Percentiles rank a stretch among this genome's conserved stretches.
Conservation (phyloP, 2,329 filamentous ascomycete species). For the Colletotrichum aenigma region DNA sequence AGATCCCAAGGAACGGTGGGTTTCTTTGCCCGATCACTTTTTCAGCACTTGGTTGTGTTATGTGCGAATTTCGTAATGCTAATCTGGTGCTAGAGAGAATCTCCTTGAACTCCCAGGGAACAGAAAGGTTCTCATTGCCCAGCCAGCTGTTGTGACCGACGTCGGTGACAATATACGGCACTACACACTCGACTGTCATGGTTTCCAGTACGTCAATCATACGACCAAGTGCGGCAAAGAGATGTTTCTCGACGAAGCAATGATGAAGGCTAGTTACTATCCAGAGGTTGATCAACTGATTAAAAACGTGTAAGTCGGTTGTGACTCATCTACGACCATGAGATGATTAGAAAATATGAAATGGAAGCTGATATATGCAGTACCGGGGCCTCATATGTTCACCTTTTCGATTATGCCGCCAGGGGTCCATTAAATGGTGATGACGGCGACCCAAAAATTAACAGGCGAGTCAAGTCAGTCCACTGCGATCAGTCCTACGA, state of each 20-base stretch:
- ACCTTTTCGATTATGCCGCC: neutral
- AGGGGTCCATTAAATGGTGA: slow-evolving; percentile 49
- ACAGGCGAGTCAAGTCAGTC: slow-evolving; percentile 36
- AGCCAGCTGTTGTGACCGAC: slow-evolving; percentile 45
- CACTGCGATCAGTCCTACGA: slow-evolving; percentile 64
- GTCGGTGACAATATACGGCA: slow-evolving; percentile 69
- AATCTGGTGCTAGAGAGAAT: neutral
- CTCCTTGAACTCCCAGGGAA: neutral
- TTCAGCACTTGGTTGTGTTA: neutral
- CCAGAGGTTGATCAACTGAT: slow-evolving; percentile 11
- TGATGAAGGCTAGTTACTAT: slow-evolving; percentile 45
- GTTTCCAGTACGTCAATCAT: slow-evolving; percentile 60
- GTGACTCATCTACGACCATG: neutral
- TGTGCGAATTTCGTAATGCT: neutral
- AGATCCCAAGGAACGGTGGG: neutral
- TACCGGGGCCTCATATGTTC: slow-evolving; percentile 25
- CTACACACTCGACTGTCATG: slow-evolving; percentile 57
- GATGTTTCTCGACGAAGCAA: slow-evolving; percentile 56
- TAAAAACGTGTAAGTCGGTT: neutral
- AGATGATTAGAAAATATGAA: neutral
- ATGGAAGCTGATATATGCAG: neutral
- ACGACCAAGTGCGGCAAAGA: slow-evolving; percentile 49
- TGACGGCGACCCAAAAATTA: slow-evolving; percentile 62
- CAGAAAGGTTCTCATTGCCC: neutral
- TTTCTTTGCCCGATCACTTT: neutral